phyloP scores from a whole-genome alignment of 345 rosid genomes.

The Rhizophora mangle region DNA sequence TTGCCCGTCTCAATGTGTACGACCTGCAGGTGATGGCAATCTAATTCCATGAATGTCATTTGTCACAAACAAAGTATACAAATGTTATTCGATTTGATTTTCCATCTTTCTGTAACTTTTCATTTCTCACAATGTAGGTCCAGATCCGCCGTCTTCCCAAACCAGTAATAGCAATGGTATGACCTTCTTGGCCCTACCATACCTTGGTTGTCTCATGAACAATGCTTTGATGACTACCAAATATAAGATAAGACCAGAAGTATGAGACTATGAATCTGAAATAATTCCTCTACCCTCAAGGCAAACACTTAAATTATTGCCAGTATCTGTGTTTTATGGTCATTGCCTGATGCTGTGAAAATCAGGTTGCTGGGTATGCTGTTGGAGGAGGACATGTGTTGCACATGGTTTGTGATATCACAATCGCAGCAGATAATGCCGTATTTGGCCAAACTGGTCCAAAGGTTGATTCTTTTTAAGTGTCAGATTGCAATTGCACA shows the following conservation, averaged over 20 bases:
- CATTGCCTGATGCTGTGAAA: neutral
- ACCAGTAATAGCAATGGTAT: slow-evolving; percentile 97
- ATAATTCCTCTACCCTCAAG: slow-evolving; percentile 1
- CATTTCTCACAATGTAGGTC: slow-evolving; percentile 41
- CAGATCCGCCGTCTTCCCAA: slow-evolving; percentile 91
- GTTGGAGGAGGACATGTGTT: slow-evolving; percentile 90
- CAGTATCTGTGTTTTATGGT: slow-evolving; percentile 1
- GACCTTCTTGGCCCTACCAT: slow-evolving; percentile 4
- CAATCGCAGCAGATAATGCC: slow-evolving; percentile 91
- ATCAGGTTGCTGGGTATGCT: slow-evolving; percentile 96
- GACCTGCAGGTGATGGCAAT: slow-evolving; percentile 63
- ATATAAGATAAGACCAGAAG: neutral
- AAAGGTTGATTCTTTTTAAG: slow-evolving; percentile 50
- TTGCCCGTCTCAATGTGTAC: slow-evolving; percentile 73
- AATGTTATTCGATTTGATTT: neutral
- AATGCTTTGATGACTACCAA: neutral
- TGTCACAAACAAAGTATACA: neutral
- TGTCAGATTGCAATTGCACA: neutral
- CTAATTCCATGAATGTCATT: neutral
- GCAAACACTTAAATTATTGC: neutral
- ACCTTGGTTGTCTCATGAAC: neutral
- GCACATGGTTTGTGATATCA: slow-evolving; percentile 96
- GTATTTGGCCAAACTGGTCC: slow-evolving; percentile 96
- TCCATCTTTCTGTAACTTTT: slow-evolving; percentile 1
- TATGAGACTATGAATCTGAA: neutral